Evolutionary conservation across 2,329 filamentous ascomycete genomes (phyloP), one percentile per base, ranked within the genome.

Genomic region (Aureobasidium sp.): DNA sequence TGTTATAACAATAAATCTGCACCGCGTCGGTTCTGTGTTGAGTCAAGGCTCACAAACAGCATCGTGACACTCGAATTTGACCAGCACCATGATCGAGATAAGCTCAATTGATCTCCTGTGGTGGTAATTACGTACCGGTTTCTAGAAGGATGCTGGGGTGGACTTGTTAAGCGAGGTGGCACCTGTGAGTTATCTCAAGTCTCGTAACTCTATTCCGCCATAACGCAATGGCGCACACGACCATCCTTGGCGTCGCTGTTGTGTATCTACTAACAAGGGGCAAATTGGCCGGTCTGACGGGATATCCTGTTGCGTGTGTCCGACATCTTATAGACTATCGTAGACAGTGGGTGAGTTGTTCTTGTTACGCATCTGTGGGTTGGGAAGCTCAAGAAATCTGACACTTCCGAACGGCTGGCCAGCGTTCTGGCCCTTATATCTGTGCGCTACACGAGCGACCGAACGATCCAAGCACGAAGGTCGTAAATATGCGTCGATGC

Each of bases 41-140:
- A 6, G 7, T 5, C 25, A n/a, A 41, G 3, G 21, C n/a, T n/a
- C 14, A 16, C 14, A 7, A 16, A 10, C n/a, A 21, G 9, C 30
- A 25, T 32, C 3, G 6, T 10, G 29, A 32, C 14, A 36, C 47
- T 14, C 47, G 34, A 3, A 49, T 14, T 7, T 37, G 32, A 13
- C 48, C 21, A 16, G 13, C 29, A 9, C 13, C n/a, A 10, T 5
- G 16, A 14, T 30, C 39, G 9, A 34, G 53, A 57, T 57, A 45
- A 27, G 41, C 53, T 57, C 30, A 10, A 57, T 44, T 36, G 13
- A 57, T 45, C 29, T 25, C 42, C 30, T 32, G 14, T 14, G 3
- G 36, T 54, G 53, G 53, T 34, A 57, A 57, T 57, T 57, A 57
- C 53, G 53, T 57, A 45, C 30, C 53, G 29, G 7, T 30, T 57